Percentiles rank a stretch among this genome's conserved stretches.
Conservation (phyloP, 257 asterid species). For the Primulina eburnea region DNA sequence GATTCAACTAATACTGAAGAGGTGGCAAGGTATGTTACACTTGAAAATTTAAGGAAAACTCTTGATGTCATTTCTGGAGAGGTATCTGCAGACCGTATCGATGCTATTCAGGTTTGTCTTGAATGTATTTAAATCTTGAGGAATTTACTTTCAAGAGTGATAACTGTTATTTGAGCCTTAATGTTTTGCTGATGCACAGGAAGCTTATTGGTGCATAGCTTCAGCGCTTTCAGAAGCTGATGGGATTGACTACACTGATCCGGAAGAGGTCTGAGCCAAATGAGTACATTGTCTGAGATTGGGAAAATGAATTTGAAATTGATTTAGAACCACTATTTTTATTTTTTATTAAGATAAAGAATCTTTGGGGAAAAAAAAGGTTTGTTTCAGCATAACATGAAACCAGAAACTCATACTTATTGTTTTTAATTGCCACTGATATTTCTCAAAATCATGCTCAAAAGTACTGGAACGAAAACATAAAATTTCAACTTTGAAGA, state of each 20-base stretch:
- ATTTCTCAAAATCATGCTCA: too few species aligned
- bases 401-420: too few species aligned
- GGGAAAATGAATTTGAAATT: too few species aligned
- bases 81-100: slow-evolving; percentile 64
- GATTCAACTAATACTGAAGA: slow-evolving; percentile 33
- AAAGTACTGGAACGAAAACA: too few species aligned
- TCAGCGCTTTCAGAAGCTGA: slow-evolving; percentile 93
- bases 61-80: slow-evolving; percentile 63
- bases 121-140: background rate
- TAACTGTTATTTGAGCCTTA: slow-evolving; percentile 15
- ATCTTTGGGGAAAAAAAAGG: too few species aligned
- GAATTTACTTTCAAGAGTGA: background rate
- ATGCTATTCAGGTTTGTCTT: slow-evolving; percentile 67
- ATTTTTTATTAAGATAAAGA: too few species aligned
- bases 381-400: too few species aligned
- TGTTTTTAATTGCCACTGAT: too few species aligned
- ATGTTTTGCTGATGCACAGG: slow-evolving; percentile 38
- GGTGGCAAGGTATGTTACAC: slow-evolving; percentile 48
- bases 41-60: slow-evolving; percentile 79
- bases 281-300: slow-evolving; percentile 4
- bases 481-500: too few species aligned
- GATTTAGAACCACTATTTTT: too few species aligned
- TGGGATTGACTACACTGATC: slow-evolving; percentile 88
- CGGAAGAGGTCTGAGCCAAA: slow-evolving; percentile 71
- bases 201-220: slow-evolving; percentile 83